Evolutionary conservation across 495 filamentous ascomycete genomes (phyloP), one percentile per base, ranked within the genome.

Genomic region (Stereocaulon alpinum): DNA sequence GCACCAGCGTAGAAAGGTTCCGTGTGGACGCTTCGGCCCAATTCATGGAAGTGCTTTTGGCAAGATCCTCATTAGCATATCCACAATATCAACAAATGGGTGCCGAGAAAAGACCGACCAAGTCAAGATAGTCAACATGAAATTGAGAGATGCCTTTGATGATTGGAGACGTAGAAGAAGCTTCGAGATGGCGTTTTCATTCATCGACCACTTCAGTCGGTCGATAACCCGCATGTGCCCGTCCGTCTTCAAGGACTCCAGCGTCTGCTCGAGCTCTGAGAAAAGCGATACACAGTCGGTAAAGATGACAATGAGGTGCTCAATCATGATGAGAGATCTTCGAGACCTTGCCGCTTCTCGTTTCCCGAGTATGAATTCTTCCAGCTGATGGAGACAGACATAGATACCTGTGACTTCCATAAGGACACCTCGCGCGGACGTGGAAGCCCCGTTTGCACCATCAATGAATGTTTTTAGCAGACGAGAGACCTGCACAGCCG

Each of bases 261-360:
- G 22, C 2, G 55, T 63, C 55, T 64, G 56, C 37, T 70, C 66
- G 4, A 70, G 67, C 24, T 70, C 62, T 6, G 68, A 70, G 47
- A 70, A 68, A 9, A 60, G 61, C 1, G 55, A 61, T 18, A 70
- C 62, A 37, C 67, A 70, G 15, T 61, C 66, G 5, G 68, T 67
- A 10, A 70, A 62, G 4, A 64, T 61, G 2, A 70, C 41, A 17
- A 65, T 24, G 34, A 70, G 56, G 3, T 70, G 64, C 40, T 68
- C 68, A 43, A 66, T 45, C 61, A 66, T 61, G 34, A 66, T 54
- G 14, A 66, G 56, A 24, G 61, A 63, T 45, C 49, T 61, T 55
- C 64, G 58, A 17, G 61, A 59, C 18, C 22, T 61, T 12, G 61
- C 10, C 18, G 53, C 59, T 56, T 59, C 55, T 51, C 60, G 58